These are phyloP conservation scores for Magnolia kwangsiensis DNA, from an alignment of 164 flowering plant species.

Conservation along the genomic window DNA sequence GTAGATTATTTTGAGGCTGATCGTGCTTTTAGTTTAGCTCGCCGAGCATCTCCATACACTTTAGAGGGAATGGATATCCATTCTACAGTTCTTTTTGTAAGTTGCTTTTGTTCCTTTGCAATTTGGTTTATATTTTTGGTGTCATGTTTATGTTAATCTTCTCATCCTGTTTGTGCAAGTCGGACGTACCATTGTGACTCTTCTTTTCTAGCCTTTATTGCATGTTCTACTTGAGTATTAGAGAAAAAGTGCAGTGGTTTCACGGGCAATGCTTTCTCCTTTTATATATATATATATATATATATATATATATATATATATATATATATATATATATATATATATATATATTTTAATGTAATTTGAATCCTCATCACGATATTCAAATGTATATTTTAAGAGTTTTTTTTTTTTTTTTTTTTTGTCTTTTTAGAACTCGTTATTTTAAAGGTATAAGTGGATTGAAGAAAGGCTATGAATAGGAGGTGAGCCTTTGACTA, in stretches of 20 bases:
- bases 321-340: too few species aligned
- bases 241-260: background rate
- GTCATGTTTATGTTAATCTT: background rate
- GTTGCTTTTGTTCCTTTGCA: slow-evolving; percentile 21
- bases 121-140: background rate
- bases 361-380: too few species aligned
- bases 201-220: background rate
- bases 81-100: slow-evolving; percentile 89
- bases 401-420: background rate
- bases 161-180: background rate
- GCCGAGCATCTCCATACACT: slow-evolving; percentile 70
- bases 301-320: too few species aligned
- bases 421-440: background rate
- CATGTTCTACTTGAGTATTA: background rate
- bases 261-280: too few species aligned
- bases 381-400: background rate
- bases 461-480: background rate
- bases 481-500: background rate
- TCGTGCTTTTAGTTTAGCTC: slow-evolving; percentile 82
- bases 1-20: slow-evolving; percentile 77
- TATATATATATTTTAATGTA: too few species aligned
- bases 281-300: too few species aligned
- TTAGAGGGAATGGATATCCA: slow-evolving; percentile 97
- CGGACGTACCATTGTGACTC: background rate
- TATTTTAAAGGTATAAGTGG: background rate